Conservation (phyloP, 345 rosid genomes). For the Populus pruinosa region DNA sequence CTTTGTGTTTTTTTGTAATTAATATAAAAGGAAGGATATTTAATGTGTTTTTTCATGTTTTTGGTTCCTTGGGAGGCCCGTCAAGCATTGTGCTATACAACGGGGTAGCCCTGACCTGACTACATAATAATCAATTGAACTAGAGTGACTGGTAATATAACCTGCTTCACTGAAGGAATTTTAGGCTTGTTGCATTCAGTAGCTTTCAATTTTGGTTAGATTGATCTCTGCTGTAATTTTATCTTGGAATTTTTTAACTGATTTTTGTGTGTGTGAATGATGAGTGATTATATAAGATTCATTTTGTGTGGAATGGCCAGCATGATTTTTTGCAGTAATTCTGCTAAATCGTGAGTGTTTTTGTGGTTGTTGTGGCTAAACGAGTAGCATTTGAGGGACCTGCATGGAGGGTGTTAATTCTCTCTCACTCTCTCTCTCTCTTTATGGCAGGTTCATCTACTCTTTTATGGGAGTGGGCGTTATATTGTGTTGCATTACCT, state of each 20-base stretch:
- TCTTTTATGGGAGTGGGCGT: slow-evolving; percentile 86
- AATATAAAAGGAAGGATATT: not conserved
- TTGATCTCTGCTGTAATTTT: not conserved
- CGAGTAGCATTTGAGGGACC: slow-evolving; percentile 3
- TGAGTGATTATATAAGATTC: not conserved
- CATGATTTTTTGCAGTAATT: not conserved
- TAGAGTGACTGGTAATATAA: too few relatives aligned
- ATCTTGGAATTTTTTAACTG: not conserved
- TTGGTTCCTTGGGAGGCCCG: not conserved
- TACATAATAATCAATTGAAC: too few relatives aligned
- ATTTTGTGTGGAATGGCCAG: not conserved
- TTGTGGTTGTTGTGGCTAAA: not conserved
- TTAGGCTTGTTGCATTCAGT: not conserved
- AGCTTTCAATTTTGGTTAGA: not conserved
- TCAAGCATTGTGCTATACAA: too few relatives aligned
- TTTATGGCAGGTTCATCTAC: slow-evolving; percentile 84
- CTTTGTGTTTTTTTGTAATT: not conserved
- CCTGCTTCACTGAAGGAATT: too few relatives aligned
- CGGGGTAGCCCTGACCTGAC: too few relatives aligned
- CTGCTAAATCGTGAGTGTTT: not conserved
- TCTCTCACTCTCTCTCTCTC: slow-evolving; percentile 21
- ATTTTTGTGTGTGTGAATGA: not conserved
- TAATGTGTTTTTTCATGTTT: not conserved
- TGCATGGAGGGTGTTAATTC: slow-evolving; percentile 4
- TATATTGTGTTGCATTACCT: slow-evolving; percentile 57